phyloP scores from a whole-genome alignment of 1,284 basidiomycete species.

The Clitocybe nebularis region DNA sequence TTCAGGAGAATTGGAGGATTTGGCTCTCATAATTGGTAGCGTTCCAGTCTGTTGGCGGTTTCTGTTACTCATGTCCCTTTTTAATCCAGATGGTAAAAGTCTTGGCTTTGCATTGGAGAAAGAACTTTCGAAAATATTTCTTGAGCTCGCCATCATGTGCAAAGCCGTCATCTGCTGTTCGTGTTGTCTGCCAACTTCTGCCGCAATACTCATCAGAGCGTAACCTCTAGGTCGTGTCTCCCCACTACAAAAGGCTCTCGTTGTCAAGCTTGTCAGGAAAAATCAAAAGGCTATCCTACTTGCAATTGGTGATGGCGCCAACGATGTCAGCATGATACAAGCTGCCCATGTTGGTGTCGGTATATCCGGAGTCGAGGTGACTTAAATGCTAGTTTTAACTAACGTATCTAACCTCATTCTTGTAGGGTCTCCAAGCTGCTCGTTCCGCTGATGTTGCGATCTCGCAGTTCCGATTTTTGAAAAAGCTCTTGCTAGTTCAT shows the following conservation, averaged over 20 bases:
- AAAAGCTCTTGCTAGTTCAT: slow-evolving; percentile 94
- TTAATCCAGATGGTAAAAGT: slow-evolving; percentile 83
- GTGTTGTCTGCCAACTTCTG: slow-evolving; percentile 23
- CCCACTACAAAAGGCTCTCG: slow-evolving; percentile 95
- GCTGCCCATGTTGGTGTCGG: slow-evolving; percentile 97
- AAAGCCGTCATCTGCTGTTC: slow-evolving; percentile 97
- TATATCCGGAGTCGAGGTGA: slow-evolving; percentile 94
- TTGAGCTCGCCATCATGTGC: slow-evolving; percentile 97
- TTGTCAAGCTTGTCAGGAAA: slow-evolving; percentile 98
- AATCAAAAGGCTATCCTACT: slow-evolving; percentile 89
- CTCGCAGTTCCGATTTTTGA: slow-evolving; percentile 95
- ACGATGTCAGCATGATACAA: slow-evolving; percentile 97
- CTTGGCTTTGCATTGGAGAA: slow-evolving; percentile 92
- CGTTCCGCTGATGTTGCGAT: slow-evolving; percentile 96
- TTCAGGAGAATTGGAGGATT: slow-evolving; percentile 89
- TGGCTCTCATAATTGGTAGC: slow-evolving; percentile 90
- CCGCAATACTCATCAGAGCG: slow-evolving; percentile 8
- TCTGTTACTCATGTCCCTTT: slow-evolving; percentile 9
- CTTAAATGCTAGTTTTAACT: slow-evolving; percentile 13
- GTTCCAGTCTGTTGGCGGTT: not conserved
- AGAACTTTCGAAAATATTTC: slow-evolving; percentile 82
- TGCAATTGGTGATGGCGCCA: slow-evolving; percentile 96
- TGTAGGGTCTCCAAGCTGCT: slow-evolving; percentile 92
- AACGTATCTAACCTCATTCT: slow-evolving; percentile 1
- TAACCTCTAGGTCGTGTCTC: slow-evolving; percentile 85